phyloP scores from a whole-genome alignment of 129 eudicot genomes.

The Centrapalus pauciflorus region DNA sequence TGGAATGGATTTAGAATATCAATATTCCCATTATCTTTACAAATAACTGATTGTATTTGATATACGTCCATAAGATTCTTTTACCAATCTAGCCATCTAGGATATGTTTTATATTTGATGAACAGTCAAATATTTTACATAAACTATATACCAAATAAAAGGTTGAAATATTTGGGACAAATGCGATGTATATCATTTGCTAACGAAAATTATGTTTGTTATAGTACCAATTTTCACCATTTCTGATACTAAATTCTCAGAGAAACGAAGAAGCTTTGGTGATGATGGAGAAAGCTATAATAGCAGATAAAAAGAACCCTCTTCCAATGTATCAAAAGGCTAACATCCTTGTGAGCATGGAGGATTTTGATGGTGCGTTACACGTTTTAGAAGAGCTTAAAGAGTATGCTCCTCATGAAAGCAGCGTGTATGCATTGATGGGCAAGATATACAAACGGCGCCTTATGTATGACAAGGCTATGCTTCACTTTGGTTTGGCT shows the following conservation, averaged over 20 bases:
- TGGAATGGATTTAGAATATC: not conserved
- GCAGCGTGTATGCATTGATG: constrained; percentile 95
- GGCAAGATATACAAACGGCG: constrained; percentile 82
- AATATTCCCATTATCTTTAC: not conserved
- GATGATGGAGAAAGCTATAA: constrained; percentile 88
- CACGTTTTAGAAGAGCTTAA: constrained; percentile 90
- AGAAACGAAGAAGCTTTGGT: constrained; percentile 73
- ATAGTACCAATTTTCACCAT: not conserved
- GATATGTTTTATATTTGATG: not conserved
- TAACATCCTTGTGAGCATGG: constrained; percentile 84
- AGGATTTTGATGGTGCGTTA: constrained; percentile 64
- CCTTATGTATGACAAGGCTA: constrained; percentile 73
- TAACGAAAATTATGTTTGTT: not conserved
- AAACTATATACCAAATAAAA: not conserved
- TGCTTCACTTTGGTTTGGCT: constrained; percentile 98
- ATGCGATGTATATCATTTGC: not conserved
- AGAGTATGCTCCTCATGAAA: constrained; percentile 92
- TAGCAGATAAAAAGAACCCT: constrained; percentile 95
- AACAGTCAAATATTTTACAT: not conserved
- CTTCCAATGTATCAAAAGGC: constrained; percentile 98
- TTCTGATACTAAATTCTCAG: constrained; percentile 31
- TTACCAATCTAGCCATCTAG: no score
- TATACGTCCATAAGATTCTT: not conserved
- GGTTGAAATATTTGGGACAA: not conserved
- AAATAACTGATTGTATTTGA: not conserved